These are phyloP conservation scores for Camellia lanceoleosa DNA, from an alignment of 148 eudicot species.

Conservation along the genomic window DNA sequence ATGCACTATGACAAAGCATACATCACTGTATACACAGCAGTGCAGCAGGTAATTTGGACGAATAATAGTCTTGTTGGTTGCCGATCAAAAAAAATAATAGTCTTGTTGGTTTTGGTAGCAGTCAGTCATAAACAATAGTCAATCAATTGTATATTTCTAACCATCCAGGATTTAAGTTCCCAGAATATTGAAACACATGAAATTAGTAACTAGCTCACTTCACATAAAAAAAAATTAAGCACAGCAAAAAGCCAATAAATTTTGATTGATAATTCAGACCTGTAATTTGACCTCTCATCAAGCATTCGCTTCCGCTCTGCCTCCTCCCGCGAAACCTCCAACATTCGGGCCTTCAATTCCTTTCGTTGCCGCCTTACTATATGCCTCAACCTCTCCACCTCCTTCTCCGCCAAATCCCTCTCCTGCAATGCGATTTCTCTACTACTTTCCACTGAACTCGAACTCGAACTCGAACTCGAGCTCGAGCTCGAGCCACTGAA, in stretches of 20 bases:
- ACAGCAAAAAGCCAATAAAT: neutral
- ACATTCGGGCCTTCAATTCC: constrained; percentile 83
- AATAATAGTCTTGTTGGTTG: neutral
- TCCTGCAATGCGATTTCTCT: constrained; percentile 65
- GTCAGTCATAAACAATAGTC: neutral
- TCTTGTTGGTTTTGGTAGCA: neutral
- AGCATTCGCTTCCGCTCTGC: constrained; percentile 90
- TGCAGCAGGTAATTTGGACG: neutral
- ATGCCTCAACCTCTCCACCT: constrained; percentile 91
- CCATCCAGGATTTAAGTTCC: neutral
- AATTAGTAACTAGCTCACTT: neutral
- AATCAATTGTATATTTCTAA: neutral
- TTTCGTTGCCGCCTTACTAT: constrained; percentile 75
- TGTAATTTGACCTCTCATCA: constrained; percentile 83
- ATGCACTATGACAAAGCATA: neutral
- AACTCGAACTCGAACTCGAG: constrained; percentile 11
- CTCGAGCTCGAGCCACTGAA: constrained; percentile 19
- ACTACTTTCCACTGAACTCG: constrained; percentile 31
- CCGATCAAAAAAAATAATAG: too few relatives aligned
- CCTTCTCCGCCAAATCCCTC: constrained; percentile 86
- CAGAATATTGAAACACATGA: neutral
- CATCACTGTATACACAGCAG: neutral
- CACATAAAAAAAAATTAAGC: neutral
- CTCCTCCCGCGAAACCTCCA: constrained; percentile 94
- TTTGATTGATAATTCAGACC: constrained; percentile 35